Percentiles rank a stretch among this genome's conserved stretches.
These are phyloP conservation scores for Fusarium udum DNA, from an alignment of 2,329 filamentous ascomycete species.

Conservation along the genomic window DNA sequence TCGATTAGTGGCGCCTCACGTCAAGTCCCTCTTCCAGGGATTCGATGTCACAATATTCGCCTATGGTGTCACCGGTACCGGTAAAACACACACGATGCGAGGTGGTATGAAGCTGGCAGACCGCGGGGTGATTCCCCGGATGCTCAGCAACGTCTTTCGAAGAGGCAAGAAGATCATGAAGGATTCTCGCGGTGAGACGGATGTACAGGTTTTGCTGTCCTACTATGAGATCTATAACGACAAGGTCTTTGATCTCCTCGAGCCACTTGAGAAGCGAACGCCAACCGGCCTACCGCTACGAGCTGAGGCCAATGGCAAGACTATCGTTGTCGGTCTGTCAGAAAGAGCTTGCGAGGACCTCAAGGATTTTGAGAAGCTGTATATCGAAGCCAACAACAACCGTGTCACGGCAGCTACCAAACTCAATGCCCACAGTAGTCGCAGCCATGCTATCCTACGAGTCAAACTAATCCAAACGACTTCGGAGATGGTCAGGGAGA, in stretches of 20 bases:
- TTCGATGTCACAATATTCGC: conserved; percentile 91
- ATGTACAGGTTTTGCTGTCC: conserved; percentile 78
- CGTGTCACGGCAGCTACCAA: conserved; percentile 90
- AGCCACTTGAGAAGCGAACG: conserved; percentile 86
- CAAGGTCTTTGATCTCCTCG: conserved; percentile 91
- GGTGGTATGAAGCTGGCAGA: conserved; percentile 88
- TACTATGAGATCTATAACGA: conserved; percentile 99
- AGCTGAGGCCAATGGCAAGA: conserved; percentile 87
- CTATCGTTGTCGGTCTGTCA: conserved; percentile 84
- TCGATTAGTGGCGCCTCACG: conserved; percentile 78
- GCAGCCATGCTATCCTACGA: conserved; percentile 89
- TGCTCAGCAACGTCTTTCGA: conserved; percentile 87
- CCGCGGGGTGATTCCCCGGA: conserved; percentile 84
- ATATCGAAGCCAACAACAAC: conserved; percentile 92
- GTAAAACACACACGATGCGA: conserved; percentile 96
- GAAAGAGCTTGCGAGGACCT: conserved; percentile 84
- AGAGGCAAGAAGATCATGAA: conserved; percentile 86
- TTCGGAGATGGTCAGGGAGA: conserved; percentile 73
- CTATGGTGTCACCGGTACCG: conserved; percentile 91
- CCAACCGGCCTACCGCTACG: conserved; percentile 81
- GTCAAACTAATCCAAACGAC: conserved; percentile 86
- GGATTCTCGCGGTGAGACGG: conserved; percentile 75
- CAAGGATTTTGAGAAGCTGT: conserved; percentile 89
- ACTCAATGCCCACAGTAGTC: conserved; percentile 89
- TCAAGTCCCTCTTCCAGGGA: conserved; percentile 92